Evolutionary conservation across 768 basidiomycete species (phyloP).

Genomic region (Chlorophyllum brunneum): DNA sequence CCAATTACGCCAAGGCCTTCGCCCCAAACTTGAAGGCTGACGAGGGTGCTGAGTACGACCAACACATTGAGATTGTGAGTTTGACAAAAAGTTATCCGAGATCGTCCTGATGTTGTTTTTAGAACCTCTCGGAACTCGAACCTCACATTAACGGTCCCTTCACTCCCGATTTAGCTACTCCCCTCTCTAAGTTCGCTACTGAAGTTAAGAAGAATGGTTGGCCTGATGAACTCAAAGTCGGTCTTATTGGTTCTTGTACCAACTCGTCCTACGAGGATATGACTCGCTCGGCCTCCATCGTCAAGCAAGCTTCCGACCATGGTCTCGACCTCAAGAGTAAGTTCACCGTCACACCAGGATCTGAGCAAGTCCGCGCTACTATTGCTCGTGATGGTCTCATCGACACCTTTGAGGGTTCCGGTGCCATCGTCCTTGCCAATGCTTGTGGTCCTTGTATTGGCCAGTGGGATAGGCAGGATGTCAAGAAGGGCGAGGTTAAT

Average conservation of each 20-base stretch:
- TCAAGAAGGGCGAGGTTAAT: slow-evolving; percentile 95
- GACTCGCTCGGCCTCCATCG: slow-evolving; percentile 95
- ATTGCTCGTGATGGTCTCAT: slow-evolving; percentile 96
- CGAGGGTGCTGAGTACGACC: slow-evolving; percentile 87
- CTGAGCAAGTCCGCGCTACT: slow-evolving; percentile 97
- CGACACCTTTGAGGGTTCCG: slow-evolving; percentile 78
- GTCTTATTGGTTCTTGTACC: slow-evolving; percentile 98
- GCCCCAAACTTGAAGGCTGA: slow-evolving; percentile 89
- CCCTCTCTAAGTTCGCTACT: slow-evolving; percentile 90
- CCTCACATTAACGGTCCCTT: slow-evolving; percentile 99
- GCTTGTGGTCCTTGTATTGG: slow-evolving; percentile 99
- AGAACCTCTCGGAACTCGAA: slow-evolving; percentile 96
- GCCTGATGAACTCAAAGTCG: slow-evolving; percentile 97
- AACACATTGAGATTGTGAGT: slow-evolving; percentile 85
- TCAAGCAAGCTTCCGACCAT: slow-evolving; percentile 80
- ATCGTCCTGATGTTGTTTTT: slow-evolving; percentile 8
- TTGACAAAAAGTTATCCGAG: not conserved
- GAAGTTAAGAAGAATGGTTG: slow-evolving; percentile 94
- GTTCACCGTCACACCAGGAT: slow-evolving; percentile 98
- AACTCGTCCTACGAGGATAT: slow-evolving; percentile 99
- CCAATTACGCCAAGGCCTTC: slow-evolving; percentile 85
- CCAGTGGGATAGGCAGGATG: slow-evolving; percentile 97
- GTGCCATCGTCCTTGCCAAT: slow-evolving; percentile 94
- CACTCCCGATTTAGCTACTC: slow-evolving; percentile 99
- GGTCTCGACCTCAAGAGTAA: slow-evolving; percentile 87